Evolutionary conservation across 768 basidiomycete species (phyloP).

Genomic region (Lactarius hatsudake): DNA sequence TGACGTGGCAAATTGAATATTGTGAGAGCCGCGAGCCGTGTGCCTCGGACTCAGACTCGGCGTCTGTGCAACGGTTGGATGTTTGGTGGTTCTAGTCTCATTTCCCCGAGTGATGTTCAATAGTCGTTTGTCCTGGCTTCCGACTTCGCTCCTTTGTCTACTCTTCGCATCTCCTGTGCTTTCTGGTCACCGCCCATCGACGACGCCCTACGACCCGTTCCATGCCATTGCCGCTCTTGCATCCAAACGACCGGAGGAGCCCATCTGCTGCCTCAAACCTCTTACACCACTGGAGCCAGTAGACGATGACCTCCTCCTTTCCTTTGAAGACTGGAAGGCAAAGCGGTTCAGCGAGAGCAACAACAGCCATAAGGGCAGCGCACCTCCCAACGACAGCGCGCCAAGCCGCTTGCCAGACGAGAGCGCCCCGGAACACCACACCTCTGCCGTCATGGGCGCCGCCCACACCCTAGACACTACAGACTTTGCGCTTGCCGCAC

Average conservation of each 20-base stretch:
- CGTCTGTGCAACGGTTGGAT: not conserved
- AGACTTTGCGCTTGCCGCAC: not conserved
- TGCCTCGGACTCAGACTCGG: not conserved
- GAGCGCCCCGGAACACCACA: not conserved
- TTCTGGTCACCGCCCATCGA: constrained; percentile 36
- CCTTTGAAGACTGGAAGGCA: constrained; percentile 88
- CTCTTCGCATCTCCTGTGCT: constrained; percentile 33
- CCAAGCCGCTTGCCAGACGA: constrained; percentile 5
- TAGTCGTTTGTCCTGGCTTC: constrained; percentile 12
- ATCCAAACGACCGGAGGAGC: constrained; percentile 51
- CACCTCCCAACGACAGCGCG: constrained; percentile 8
- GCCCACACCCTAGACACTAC: not conserved
- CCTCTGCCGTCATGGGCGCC: not conserved
- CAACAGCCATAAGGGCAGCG: constrained; percentile 31
- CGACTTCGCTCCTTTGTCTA: constrained; percentile 6
- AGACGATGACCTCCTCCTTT: constrained; percentile 66
- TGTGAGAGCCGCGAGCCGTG: not conserved
- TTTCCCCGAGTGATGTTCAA: constrained; percentile 12
- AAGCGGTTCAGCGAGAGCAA: constrained; percentile 50
- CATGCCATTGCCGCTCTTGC: constrained; percentile 50
- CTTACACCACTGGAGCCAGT: constrained; percentile 39
- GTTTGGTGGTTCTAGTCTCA: not conserved
- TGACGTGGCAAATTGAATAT: constrained; percentile 7
- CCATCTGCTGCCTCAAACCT: constrained; percentile 68
- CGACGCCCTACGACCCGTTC: constrained; percentile 57